These are phyloP conservation scores for Vitis vinifera DNA, from an alignment of 164 flowering plant species.

Conservation along the genomic window DNA sequence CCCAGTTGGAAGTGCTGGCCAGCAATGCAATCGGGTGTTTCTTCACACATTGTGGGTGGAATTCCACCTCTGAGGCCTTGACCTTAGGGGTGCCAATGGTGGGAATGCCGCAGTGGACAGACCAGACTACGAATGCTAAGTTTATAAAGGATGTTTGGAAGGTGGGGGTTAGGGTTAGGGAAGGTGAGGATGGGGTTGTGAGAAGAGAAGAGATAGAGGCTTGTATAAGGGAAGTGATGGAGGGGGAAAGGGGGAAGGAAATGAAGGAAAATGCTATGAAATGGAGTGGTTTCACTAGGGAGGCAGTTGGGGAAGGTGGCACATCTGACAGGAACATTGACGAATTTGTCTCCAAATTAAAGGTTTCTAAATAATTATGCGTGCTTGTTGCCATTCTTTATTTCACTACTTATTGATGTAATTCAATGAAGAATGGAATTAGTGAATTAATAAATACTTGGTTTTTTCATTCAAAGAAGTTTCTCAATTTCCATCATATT, in stretches of 20 bases:
- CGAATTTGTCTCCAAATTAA: slow-evolving; percentile 16
- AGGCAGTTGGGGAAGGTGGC: slow-evolving; percentile 28
- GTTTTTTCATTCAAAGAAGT: too few species aligned
- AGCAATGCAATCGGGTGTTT: slow-evolving; percentile 27
- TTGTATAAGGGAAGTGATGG: slow-evolving; percentile 25
- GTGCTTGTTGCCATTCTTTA: too few species aligned
- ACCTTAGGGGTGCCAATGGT: slow-evolving; percentile 33
- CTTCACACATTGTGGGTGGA: slow-evolving; percentile 35
- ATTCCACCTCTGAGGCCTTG: slow-evolving; percentile 29
- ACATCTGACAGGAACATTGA: slow-evolving; percentile 24
- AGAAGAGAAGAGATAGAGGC: slow-evolving; percentile 1
- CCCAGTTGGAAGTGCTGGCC: slow-evolving; percentile 26
- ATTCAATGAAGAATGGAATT: too few species aligned
- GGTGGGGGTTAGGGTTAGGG: slow-evolving; percentile 16
- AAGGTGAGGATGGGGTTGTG: slow-evolving; percentile 15
- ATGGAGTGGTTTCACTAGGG: slow-evolving; percentile 26
- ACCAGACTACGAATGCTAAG: slow-evolving; percentile 33
- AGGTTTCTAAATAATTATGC: too few species aligned
- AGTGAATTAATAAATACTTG: too few species aligned
- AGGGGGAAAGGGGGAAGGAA: slow-evolving; percentile 23
- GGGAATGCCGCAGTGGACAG: slow-evolving; percentile 27
- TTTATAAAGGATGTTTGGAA: slow-evolving; percentile 27
- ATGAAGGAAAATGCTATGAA: slow-evolving; percentile 13
- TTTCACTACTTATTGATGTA: too few species aligned
- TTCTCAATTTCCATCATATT: too few species aligned